These are phyloP conservation scores for Fusarium xyrophilum DNA, from an alignment of 2,329 filamentous ascomycete genomes.

Conservation along the genomic window DNA sequence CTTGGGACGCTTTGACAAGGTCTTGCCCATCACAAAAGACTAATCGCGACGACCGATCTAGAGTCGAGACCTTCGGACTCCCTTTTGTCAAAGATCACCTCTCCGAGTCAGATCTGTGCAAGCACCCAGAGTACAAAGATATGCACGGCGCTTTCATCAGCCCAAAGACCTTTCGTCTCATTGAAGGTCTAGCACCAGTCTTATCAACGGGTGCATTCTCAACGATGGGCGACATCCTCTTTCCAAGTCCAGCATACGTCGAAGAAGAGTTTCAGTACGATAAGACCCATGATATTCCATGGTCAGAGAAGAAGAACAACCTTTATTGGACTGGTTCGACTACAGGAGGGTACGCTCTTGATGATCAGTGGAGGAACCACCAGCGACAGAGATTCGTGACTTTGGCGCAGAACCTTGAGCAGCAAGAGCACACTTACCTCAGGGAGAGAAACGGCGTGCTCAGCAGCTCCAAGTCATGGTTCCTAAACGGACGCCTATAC, in stretches of 20 bases:
- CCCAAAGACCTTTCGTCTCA: constrained; percentile 52
- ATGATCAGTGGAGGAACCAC: constrained; percentile 49
- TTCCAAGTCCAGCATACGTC: constrained; percentile 60
- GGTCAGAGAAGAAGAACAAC: constrained; percentile 57
- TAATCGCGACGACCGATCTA: not conserved
- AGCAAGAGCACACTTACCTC: constrained; percentile 45
- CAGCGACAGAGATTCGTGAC: constrained; percentile 58
- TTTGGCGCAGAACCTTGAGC: constrained; percentile 46
- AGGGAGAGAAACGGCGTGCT: constrained; percentile 29
- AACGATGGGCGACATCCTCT: constrained; percentile 60
- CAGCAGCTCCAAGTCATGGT: constrained; percentile 36
- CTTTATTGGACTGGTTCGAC: constrained; percentile 66
- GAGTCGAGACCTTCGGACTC: constrained; percentile 38
- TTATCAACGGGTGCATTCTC: constrained; percentile 54
- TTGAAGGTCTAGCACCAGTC: constrained; percentile 53
- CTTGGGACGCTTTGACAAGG: constrained; percentile 45
- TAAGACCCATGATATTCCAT: constrained; percentile 50
- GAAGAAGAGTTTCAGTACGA: constrained; percentile 53
- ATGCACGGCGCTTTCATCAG: constrained; percentile 55
- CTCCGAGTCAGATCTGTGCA: constrained; percentile 50
- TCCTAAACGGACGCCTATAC: constrained; percentile 50
- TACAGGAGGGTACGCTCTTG: constrained; percentile 54
- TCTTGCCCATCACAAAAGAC: constrained; percentile 31
- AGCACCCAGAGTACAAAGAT: constrained; percentile 51
- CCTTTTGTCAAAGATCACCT: constrained; percentile 48